Percentiles rank a stretch among this genome's conserved stretches.
Conservation (phyloP, 805 yeast species). For the Suhomyces sp. region DNA sequence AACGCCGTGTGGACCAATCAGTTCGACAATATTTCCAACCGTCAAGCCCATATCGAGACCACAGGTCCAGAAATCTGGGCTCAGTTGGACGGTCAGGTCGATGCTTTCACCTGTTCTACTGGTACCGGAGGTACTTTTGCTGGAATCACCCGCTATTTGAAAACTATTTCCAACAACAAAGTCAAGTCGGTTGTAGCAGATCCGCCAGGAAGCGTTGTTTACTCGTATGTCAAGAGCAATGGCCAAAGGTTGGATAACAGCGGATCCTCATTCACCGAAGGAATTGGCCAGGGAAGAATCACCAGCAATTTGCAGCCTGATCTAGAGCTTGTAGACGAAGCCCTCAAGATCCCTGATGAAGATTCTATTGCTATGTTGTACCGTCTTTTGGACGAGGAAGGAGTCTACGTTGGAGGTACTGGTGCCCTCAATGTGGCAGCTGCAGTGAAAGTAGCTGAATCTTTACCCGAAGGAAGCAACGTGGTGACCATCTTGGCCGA, state of each 20-base stretch:
- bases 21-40: constrained; percentile 82
- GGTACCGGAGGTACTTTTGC: constrained; percentile 95
- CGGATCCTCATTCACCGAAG: constrained; percentile 91
- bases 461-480: constrained; percentile 72
- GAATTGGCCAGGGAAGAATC: constrained; percentile 93
- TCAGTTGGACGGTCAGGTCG: constrained; percentile 73
- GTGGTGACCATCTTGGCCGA: constrained; percentile 90
- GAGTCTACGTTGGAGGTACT: constrained; percentile 87
- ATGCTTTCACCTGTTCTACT: constrained; percentile 85
- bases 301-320: constrained; percentile 79
- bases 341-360: constrained; percentile 73
- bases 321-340: constrained; percentile 72
- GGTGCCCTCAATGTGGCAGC: constrained; percentile 89
- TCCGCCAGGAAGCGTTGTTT: constrained; percentile 89
- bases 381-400: constrained; percentile 82
- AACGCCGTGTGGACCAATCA: constrained; percentile 94
- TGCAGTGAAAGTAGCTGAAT: constrained; percentile 71
- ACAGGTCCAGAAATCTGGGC: constrained; percentile 94
- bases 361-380: constrained; percentile 82
- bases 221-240: constrained; percentile 69
- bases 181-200: constrained; percentile 76
- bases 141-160: constrained; percentile 76
- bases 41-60: constrained; percentile 83
- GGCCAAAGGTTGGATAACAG: constrained; percentile 66
- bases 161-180: constrained; percentile 59